Evolutionary conservation across 177 flowering plant species (phyloP).

Genomic region (Telopea speciosissima): DNA sequence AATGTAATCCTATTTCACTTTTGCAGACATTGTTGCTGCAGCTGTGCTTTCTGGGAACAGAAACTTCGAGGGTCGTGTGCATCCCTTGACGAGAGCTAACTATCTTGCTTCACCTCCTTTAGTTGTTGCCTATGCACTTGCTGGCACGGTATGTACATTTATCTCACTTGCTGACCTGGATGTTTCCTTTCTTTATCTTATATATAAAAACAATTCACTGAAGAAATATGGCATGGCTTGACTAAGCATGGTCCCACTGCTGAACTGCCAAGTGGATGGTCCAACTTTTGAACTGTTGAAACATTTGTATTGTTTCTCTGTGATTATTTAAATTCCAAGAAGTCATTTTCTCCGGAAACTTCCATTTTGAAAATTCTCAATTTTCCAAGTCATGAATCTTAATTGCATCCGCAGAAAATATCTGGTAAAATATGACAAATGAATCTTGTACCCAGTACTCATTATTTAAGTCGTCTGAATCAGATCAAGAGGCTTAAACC

Average conservation of each 20-base stretch:
- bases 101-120: conserved; percentile 96
- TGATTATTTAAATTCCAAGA: background rate
- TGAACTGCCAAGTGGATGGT: conserved; percentile 21
- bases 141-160: conserved; percentile 70
- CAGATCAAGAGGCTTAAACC: too few relatives aligned
- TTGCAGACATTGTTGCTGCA: conserved; percentile 75
- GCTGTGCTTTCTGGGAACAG: conserved; percentile 96
- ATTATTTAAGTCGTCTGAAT: too few relatives aligned
- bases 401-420: too few relatives aligned
- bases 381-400: background rate
- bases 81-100: conserved; percentile 91
- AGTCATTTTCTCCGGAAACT: background rate
- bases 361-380: background rate
- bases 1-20: background rate
- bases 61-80: conserved; percentile 95
- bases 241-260: background rate
- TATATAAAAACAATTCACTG: background rate
- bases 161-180: background rate
- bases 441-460: too few relatives aligned
- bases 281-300: background rate
- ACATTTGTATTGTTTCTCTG: background rate
- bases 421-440: too few relatives aligned
- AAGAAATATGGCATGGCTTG: background rate
- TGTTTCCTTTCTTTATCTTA: background rate
- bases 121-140: conserved; percentile 96